Evolutionary conservation across 768 basidiomycete genomes (phyloP).

Genomic region (Naganishia antarctica): DNA sequence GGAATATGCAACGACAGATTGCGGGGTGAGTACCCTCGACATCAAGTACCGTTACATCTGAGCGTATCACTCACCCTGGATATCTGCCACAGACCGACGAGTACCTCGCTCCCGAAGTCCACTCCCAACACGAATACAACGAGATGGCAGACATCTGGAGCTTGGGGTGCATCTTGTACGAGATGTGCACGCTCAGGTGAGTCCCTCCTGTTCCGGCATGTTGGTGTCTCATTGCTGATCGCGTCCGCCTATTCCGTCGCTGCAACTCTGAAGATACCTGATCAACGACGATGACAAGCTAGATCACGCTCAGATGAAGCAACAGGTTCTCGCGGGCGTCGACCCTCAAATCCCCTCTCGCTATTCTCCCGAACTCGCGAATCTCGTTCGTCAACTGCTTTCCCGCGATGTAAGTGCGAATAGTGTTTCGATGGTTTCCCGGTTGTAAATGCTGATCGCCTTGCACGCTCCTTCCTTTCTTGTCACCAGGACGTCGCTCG

Average conservation of each 20-base stretch:
- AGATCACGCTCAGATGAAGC: too few species aligned
- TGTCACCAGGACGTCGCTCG: too few species aligned
- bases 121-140: background rate
- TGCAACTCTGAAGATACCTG: too few species aligned
- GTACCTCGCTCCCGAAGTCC: background rate
- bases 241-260: too few species aligned
- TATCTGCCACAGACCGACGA: background rate
- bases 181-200: background rate
- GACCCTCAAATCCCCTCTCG: background rate
- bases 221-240: too few species aligned
- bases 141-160: background rate
- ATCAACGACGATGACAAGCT: too few species aligned
- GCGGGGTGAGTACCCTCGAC: background rate
- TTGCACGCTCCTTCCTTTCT: too few species aligned
- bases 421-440: too few species aligned
- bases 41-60: too few species aligned
- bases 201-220: background rate
- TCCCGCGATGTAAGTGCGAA: background rate
- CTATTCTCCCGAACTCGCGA: background rate
- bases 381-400: background rate
- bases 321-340: background rate
- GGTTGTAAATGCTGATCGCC: too few species aligned
- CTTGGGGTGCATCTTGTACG: background rate
- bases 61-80: too few species aligned
- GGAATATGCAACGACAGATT: background rate